Percentiles rank a stretch among this genome's conserved stretches.
Evolutionary conservation across 495 filamentous ascomycete species (phyloP).

Genomic region (Neurospora intermedia): DNA sequence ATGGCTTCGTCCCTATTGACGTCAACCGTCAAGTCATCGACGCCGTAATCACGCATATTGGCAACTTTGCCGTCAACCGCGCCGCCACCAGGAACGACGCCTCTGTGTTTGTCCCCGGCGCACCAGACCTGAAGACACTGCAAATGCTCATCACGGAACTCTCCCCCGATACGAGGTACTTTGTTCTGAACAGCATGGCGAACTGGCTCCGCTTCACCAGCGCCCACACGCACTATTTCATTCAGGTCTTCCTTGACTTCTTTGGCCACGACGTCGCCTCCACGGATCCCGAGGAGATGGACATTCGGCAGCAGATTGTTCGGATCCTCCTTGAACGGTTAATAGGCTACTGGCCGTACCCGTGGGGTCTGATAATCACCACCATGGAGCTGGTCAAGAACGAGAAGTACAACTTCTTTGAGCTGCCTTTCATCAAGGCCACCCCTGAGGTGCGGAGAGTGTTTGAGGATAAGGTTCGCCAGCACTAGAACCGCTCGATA

Average conservation of each 20-base stretch:
- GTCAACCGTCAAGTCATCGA: conserved; percentile 67
- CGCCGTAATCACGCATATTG: conserved; percentile 73
- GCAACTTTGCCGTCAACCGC: conserved; percentile 54
- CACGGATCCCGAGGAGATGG: conserved; percentile 64
- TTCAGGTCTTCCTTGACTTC: conserved; percentile 72
- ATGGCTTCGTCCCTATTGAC: conserved; percentile 51
- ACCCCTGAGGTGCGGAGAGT: conserved; percentile 59
- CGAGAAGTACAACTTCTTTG: conserved; percentile 78
- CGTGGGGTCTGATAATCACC: conserved; percentile 90
- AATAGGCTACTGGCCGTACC: conserved; percentile 84
- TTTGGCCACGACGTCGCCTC: conserved; percentile 58
- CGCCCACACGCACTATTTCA: conserved; percentile 87
- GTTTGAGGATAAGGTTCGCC: conserved; percentile 3
- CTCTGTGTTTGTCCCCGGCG: conserved; percentile 54
- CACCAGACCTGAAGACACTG: conserved; percentile 65
- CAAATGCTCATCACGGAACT: conserved; percentile 63
- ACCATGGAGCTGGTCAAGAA: conserved; percentile 87
- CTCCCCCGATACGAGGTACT: conserved; percentile 70
- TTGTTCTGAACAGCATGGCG: conserved; percentile 70
- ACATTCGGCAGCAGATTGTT: conserved; percentile 82
- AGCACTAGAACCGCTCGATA: neutral
- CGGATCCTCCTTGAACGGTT: conserved; percentile 79
- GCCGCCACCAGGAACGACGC: conserved; percentile 42
- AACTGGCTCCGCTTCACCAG: conserved; percentile 90
- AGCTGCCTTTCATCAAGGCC: conserved; percentile 81